A percentile compares a stretch with the other conserved stretches of the same genome.
Conservation (phyloP, 257 asterid species). For the Plantago ovata region DNA sequence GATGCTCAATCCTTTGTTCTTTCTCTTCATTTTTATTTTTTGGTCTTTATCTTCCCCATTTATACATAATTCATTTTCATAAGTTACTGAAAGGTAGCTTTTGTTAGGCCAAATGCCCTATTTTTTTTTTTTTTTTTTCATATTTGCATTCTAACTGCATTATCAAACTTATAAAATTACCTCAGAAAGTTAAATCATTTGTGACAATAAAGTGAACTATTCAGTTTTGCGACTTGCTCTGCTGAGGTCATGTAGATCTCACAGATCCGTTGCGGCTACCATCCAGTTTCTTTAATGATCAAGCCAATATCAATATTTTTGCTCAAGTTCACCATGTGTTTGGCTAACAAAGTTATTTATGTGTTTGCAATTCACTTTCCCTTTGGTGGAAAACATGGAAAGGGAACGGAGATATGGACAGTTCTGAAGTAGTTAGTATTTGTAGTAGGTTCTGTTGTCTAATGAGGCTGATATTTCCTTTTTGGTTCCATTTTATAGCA, state of each 20-base stretch:
- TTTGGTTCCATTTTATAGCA: not conserved
- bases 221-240: not conserved
- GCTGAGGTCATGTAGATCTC: not conserved
- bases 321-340: not conserved
- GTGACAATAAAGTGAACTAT: not conserved
- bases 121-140: too few species aligned
- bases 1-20: too few species aligned
- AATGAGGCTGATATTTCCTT: not conserved
- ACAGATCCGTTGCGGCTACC: not conserved
- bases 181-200: not conserved
- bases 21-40: too few species aligned
- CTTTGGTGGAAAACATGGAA: not conserved
- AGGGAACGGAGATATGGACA: not conserved
- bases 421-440: not conserved
- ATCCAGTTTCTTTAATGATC: not conserved
- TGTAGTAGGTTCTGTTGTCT: not conserved
- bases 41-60: too few species aligned
- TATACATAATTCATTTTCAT: too few species aligned
- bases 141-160: too few species aligned
- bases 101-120: too few species aligned
- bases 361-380: not conserved
- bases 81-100: too few species aligned
- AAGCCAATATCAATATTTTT: not conserved
- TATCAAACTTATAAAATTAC: too few species aligned
- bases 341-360: not conserved